Evolutionary conservation across 352 stramenopile genomes (phyloP).

Genomic region (Globisporangium nodosum): DNA sequence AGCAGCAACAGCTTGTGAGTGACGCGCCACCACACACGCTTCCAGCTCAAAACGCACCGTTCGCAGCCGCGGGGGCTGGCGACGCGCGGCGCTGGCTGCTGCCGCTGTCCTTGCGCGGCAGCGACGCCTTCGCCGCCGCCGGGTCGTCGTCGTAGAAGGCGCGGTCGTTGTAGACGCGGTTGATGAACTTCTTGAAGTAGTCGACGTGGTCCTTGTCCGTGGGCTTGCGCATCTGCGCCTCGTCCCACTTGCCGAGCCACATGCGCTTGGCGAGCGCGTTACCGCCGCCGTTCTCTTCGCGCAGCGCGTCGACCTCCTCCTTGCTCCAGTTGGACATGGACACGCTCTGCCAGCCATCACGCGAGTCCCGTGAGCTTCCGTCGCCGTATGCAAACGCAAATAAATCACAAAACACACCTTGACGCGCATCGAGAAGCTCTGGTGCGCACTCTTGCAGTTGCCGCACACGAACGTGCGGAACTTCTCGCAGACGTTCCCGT

Average conservation of each 20-base stretch:
- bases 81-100: constrained; percentile 8
- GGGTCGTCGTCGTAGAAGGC: constrained; percentile 65
- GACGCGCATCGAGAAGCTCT: constrained; percentile 92
- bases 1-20: neutral
- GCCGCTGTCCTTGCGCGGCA: constrained; percentile 6
- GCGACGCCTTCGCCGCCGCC: neutral
- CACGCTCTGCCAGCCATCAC: constrained; percentile 40
- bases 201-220: constrained; percentile 70
- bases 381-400: too few species aligned
- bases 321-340: constrained; percentile 94
- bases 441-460: constrained; percentile 93
- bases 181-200: constrained; percentile 85
- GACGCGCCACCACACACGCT: too few species aligned
- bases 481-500: constrained; percentile 91
- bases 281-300: constrained; percentile 53
- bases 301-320: constrained; percentile 86
- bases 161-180: constrained; percentile 79
- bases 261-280: constrained; percentile 17
- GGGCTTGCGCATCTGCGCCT: constrained; percentile 60
- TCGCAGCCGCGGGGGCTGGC: neutral
- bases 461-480: constrained; percentile 92
- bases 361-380: neutral
- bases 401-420: constrained; percentile 44
- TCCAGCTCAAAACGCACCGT: constrained; percentile 2
- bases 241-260: constrained; percentile 30